These are phyloP conservation scores for Colletotrichum magnum DNA, from an alignment of 2,329 filamentous ascomycete genomes.

Conservation along the genomic window DNA sequence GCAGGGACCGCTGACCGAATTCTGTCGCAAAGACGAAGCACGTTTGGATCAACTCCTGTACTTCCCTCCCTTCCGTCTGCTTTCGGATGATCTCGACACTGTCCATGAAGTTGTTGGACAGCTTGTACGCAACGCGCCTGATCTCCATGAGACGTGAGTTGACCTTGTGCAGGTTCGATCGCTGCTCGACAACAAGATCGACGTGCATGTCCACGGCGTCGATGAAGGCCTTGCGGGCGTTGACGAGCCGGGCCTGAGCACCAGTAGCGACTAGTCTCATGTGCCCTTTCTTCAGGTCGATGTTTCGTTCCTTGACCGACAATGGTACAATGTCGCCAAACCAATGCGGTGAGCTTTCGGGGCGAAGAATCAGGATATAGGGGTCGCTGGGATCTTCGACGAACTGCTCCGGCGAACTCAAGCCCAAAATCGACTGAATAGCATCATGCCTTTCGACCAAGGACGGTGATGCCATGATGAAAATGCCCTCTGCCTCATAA, in stretches of 20 bases:
- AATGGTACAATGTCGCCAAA: conserved; percentile 82
- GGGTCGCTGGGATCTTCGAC: conserved; percentile 83
- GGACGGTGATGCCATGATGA: conserved; percentile 87
- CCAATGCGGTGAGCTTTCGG: conserved; percentile 86
- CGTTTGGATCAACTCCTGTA: conserved; percentile 95
- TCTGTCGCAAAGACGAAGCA: conserved; percentile 99
- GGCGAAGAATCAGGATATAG: conserved; percentile 87
- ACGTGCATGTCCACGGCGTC: conserved; percentile 87
- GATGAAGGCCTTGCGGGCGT: conserved; percentile 83
- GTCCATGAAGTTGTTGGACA: conserved; percentile 99
- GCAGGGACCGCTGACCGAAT: conserved; percentile 93
- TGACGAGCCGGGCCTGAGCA: conserved; percentile 81
- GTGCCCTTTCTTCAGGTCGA: conserved; percentile 89
- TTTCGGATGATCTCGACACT: conserved; percentile 93
- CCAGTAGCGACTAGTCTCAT: conserved; percentile 91
- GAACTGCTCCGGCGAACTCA: conserved; percentile 67
- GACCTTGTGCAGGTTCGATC: conserved; percentile 93
- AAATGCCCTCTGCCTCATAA: conserved; percentile 81
- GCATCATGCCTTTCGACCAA: conserved; percentile 83
- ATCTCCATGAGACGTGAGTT: conserved; percentile 93
- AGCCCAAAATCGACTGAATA: conserved; percentile 88
- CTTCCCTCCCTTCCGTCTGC: conserved; percentile 87
- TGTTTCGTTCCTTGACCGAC: conserved; percentile 80
- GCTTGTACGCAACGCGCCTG: conserved; percentile 93
- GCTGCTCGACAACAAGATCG: conserved; percentile 90